phyloP scores from a whole-genome alignment of 2,329 filamentous ascomycete genomes.

The Diaporthe longicolla region DNA sequence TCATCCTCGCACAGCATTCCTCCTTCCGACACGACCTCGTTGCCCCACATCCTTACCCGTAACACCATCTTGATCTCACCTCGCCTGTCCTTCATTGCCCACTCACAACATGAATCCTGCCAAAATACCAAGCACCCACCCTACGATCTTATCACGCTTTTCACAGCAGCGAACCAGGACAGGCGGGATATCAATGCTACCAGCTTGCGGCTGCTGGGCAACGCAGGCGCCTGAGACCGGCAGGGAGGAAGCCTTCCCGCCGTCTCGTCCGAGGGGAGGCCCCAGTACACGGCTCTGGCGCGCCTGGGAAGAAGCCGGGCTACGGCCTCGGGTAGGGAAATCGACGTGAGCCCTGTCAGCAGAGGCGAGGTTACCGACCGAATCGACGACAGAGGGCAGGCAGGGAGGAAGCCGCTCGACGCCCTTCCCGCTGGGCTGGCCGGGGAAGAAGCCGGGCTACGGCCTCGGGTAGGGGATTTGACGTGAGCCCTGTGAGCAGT shows the following conservation, averaged over 20 bases:
- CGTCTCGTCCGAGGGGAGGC: not conserved
- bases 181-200: not conserved
- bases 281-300: not conserved
- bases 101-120: not conserved
- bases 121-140: not conserved
- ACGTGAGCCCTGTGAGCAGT: conserved; percentile 20
- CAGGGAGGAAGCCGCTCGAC: conserved; percentile 17
- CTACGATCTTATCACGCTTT: not conserved
- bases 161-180: not conserved
- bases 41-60: too few species aligned
- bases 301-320: conserved; percentile 6
- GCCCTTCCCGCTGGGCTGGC: not conserved
- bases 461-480: not conserved
- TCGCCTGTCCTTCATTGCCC: not conserved
- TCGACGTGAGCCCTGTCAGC: conserved; percentile 21
- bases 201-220: too few species aligned
- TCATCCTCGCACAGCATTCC: not conserved
- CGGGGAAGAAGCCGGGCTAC: conserved; percentile 3
- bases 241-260: conserved; percentile 16
- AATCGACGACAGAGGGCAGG: not conserved
- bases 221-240: not conserved
- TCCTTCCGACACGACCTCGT: too few species aligned
- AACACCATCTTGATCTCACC: not conserved
- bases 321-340: not conserved
- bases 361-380: not conserved